Evolutionary conservation across 306 rosid species (phyloP), one percentile per base, ranked within the genome.

Genomic region (Arachis stenosperma): DNA sequence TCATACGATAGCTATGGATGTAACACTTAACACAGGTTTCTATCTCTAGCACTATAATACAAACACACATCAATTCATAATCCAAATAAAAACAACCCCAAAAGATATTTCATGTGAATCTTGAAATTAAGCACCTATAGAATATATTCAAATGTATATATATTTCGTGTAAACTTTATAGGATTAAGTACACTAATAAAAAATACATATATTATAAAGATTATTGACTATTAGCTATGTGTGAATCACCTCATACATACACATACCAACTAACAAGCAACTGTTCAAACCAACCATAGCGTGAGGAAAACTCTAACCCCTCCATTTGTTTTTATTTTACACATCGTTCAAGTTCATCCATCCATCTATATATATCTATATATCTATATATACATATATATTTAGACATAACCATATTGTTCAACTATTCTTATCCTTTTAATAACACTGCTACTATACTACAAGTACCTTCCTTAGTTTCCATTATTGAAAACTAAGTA

Each of bases 231-330:
- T 69, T 53, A 70, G 80, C 68, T 74, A 33, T 33, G 71, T 61
- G 14, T 5, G 62, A 47, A 70, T 64, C 12, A 47, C 74, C 53
- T 2, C 1, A 44, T 40, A 22, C 27, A 22, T 22, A 22, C 27
- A 65, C 36, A 67, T 48, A 62, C 77, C 75, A 82, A 37, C 69
- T 4, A 53, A 40, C 61, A 70, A 50, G 54, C 40, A 53, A 61
- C 47, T 48, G 51, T 75, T 50, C 77, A 72, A 60, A 73, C 52
- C 69, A 69, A 60, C 46, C 44, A 48, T 89, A 62, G 6, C 95
- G 95, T 89, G 77, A 54, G 53, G 77, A 85, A 78, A 81, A 81
- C 85, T 83, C 84, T 85, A 79, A 71, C 78, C 47, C 11, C 55
- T 47, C 6, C 14, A 48, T 48, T 48, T 48, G 17, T 44, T 58